phyloP scores from a whole-genome alignment of 495 filamentous ascomycete species.

The Lasiosphaeria hispida region DNA sequence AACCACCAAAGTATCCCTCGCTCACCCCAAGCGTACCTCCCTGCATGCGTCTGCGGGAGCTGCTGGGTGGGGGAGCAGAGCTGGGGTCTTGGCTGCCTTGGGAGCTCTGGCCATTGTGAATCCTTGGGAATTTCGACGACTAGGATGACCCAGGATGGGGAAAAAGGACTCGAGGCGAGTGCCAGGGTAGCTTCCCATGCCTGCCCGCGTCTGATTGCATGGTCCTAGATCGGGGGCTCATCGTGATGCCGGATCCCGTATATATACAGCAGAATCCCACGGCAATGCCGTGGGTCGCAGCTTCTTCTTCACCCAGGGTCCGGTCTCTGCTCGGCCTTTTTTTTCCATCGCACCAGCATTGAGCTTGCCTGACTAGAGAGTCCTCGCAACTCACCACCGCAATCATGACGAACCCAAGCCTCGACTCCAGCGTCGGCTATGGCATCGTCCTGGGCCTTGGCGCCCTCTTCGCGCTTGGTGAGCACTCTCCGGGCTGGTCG shows the following conservation, averaged over 20 bases:
- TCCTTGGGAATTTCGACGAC: background rate
- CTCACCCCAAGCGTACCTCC: background rate
- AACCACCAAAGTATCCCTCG: background rate
- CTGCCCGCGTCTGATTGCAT: background rate
- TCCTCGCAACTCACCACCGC: slow-evolving; percentile 7
- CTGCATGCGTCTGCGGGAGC: slow-evolving; percentile 13
- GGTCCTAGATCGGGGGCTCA: background rate
- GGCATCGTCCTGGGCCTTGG: slow-evolving; percentile 78
- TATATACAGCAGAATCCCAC: slow-evolving; percentile 4
- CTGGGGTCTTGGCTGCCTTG: background rate
- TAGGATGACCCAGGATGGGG: background rate
- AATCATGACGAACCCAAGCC: slow-evolving; percentile 45
- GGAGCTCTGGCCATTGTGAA: background rate
- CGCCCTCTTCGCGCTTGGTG: slow-evolving; percentile 74
- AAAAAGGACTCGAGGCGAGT: too few relatives aligned
- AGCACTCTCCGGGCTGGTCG: slow-evolving; percentile 16
- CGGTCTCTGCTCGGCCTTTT: slow-evolving; percentile 4
- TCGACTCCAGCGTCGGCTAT: slow-evolving; percentile 74
- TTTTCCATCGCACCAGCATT: background rate
- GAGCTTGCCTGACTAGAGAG: background rate
- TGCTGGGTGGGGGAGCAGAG: slow-evolving; percentile 9
- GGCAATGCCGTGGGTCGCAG: background rate
- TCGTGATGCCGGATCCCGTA: background rate
- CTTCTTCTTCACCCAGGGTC: background rate
- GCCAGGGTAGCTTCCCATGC: slow-evolving; percentile 4